phyloP scores from a whole-genome alignment of 345 rosid genomes.

The Schrenkiella parvula region DNA sequence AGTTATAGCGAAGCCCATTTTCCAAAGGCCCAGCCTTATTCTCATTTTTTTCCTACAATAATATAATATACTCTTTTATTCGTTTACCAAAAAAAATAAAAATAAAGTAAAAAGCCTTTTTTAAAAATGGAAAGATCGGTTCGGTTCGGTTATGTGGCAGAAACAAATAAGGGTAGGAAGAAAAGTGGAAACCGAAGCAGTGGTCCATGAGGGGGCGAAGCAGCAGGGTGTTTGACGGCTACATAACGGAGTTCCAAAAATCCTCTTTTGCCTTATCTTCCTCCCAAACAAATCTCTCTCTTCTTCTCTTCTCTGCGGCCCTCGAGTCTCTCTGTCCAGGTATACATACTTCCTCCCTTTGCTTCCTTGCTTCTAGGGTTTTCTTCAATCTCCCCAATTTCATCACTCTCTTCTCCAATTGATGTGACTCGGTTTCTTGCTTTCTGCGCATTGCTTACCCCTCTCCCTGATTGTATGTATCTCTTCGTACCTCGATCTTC shows the following conservation, averaged over 20 bases:
- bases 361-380: conserved; percentile 13
- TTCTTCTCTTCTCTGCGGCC: conserved; percentile 8
- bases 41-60: no score
- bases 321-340: conserved; percentile 7
- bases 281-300: not conserved
- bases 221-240: conserved; percentile 34
- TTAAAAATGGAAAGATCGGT: not conserved
- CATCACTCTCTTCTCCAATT: conserved; percentile 13
- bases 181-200: conserved; percentile 14
- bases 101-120: not conserved
- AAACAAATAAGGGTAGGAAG: not conserved
- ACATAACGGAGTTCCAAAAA: conserved; percentile 16
- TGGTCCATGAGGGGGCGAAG: conserved; percentile 21
- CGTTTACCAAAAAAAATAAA: not conserved
- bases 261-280: conserved; percentile 32
- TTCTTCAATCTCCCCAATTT: conserved; percentile 4
- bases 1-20: not conserved
- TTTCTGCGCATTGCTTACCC: conserved; percentile 14
- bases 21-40: not conserved
- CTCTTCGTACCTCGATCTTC: conserved; percentile 6
- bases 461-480: not conserved
- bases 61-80: no score
- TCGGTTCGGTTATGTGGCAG: conserved; percentile 4
- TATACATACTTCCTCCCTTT: conserved; percentile 14
- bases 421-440: not conserved